phyloP scores from a whole-genome alignment of 441 rosid genomes.

The Populus trichocarpa region DNA sequence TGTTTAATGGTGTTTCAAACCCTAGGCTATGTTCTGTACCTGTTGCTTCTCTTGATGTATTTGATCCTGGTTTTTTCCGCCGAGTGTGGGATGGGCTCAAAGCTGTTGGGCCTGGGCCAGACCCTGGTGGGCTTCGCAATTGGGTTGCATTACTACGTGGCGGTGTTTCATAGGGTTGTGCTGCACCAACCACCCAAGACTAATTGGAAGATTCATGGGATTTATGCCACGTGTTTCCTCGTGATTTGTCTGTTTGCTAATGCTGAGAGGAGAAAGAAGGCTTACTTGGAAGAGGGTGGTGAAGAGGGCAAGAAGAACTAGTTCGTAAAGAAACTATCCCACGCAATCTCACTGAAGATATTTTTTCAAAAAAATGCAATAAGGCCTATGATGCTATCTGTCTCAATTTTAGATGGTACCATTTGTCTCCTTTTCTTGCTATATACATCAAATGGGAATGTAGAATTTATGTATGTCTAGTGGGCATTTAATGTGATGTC shows the following conservation, averaged over 20 bases:
- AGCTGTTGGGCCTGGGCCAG: constrained; percentile 67
- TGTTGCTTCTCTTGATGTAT: constrained; percentile 68
- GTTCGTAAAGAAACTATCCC: background rate
- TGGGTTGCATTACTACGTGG: constrained; percentile 86
- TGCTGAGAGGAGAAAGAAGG: constrained; percentile 88
- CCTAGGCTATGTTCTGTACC: constrained; percentile 70
- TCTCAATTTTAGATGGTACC: background rate
- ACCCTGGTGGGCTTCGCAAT: constrained; percentile 71
- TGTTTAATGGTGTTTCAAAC: constrained; percentile 78
- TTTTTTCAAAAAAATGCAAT: background rate
- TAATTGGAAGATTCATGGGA: constrained; percentile 82
- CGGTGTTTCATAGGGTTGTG: constrained; percentile 84
- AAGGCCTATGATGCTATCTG: background rate
- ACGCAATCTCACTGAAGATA: background rate
- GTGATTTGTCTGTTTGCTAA: constrained; percentile 53
- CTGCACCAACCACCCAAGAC: constrained; percentile 81
- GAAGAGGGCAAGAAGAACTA: constrained; percentile 86
- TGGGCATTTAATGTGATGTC: background rate
- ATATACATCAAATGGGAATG: background rate
- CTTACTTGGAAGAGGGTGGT: constrained; percentile 80
- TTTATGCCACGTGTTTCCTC: constrained; percentile 90
- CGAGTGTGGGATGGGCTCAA: constrained; percentile 57
- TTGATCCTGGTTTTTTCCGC: constrained; percentile 76
- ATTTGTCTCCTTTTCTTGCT: background rate
- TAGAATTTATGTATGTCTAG: background rate